Evolutionary conservation across 2,329 filamentous ascomycete species (phyloP).

Genomic region (Teratosphaeria pseudoeucalypti): DNA sequence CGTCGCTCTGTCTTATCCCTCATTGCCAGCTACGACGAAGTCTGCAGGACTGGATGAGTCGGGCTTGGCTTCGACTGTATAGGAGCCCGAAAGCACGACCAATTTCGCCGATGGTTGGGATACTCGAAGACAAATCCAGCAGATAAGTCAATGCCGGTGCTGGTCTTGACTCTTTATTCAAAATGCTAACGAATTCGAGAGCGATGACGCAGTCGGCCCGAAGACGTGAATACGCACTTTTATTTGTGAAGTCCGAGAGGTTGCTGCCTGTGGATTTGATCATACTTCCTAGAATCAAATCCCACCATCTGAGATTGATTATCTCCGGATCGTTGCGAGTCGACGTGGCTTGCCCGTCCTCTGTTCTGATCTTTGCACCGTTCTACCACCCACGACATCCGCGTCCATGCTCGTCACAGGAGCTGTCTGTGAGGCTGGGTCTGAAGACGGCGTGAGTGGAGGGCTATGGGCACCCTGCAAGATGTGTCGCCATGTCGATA

Average conservation of each 20-base stretch:
- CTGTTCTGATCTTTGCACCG: background rate
- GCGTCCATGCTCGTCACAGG: background rate
- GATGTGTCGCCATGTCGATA: background rate
- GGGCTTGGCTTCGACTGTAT: background rate
- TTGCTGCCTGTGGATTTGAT: background rate
- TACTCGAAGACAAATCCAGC: background rate
- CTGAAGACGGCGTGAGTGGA: background rate
- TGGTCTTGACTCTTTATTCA: background rate
- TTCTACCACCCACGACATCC: background rate
- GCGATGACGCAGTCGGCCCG: background rate
- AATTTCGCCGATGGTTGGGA: background rate
- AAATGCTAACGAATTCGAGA: background rate
- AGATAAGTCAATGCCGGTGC: background rate
- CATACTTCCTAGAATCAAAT: background rate
- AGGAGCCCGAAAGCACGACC: background rate
- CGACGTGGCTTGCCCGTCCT: background rate
- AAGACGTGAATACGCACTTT: background rate
- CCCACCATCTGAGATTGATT: background rate
- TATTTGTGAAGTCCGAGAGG: background rate
- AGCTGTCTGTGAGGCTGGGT: background rate
- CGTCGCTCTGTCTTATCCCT: background rate
- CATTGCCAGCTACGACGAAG: background rate
- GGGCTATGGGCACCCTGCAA: background rate
- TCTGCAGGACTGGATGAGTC: background rate
- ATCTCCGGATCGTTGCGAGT: background rate